Evolutionary conservation across 2,329 filamentous ascomycete species (phyloP), one percentile per base, ranked within the genome.

Genomic region (Sarocladium strictum): DNA sequence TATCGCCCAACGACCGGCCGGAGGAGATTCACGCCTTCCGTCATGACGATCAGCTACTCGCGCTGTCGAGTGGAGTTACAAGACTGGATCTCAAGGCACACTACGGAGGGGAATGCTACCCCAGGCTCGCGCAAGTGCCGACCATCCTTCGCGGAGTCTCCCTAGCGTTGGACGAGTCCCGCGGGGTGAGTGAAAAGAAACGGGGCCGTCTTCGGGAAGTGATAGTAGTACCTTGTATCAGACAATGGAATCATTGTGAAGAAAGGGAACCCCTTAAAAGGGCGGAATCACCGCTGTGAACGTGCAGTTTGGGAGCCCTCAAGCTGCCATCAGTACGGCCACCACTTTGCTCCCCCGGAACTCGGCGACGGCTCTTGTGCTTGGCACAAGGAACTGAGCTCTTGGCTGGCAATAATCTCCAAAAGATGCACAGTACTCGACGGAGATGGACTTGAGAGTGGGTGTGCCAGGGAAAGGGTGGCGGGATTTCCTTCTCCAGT

Each of bases 131-230:
- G 9, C 23, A 47, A 47, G 23, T 47, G 43, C 43, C 43, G 24
- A n/a, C 24, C 43, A 43, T 7, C 27, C 23, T 47, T 27, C 40
- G 43, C 43, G 43, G 43, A 47, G 43, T 47, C 43, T 47, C 43
- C 43, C 43, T 47, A 47, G 43, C 43, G 43, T 15, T n/a, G n/a
- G 35, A 38, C 12, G 12, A 38, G 29, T 38, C 35, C 23, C 43
- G 23, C 23, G 23, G 24, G 23, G 43, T 23, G 43, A 29, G n/a
- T 11, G 23, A 27, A 47, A 47, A 47, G 23, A 43, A 47, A 47
- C 14, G 43, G 43, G 43, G 24, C 43, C 43, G 43, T 29, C 24
- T 14, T 43, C 21, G 40, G 40, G 40, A 38, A 32, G 29, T 7
- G 29, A 32, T 32, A n/a, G n/a, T n/a, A n/a, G n/a, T n/a, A n/a